phyloP scores from a whole-genome alignment of 169 alveolate genomes.

The Plasmodium chabaudi region DNA sequence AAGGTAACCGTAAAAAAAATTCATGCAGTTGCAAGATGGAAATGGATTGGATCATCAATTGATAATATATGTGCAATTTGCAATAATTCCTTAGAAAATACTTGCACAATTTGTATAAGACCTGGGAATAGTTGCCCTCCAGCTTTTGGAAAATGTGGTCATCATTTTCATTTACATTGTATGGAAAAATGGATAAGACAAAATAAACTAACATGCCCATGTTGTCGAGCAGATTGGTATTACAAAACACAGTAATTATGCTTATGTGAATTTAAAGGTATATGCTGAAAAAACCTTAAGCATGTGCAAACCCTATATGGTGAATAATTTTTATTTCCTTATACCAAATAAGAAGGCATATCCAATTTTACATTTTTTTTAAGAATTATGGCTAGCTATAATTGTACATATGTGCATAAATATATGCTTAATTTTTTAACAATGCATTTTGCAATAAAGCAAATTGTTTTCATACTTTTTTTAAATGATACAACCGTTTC shows the following conservation, averaged over 20 bases:
- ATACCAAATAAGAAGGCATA: too few species aligned
- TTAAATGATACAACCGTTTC: too few species aligned
- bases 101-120: slow-evolving; percentile 85
- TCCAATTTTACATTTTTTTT: too few species aligned
- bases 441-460: too few species aligned
- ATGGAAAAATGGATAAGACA: slow-evolving; percentile 85
- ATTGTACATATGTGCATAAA: too few species aligned
- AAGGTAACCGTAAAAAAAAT: slow-evolving; percentile 84
- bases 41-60: slow-evolving; percentile 83
- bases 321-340: too few species aligned
- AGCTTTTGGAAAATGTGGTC: slow-evolving; percentile 88
- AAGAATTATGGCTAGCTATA: too few species aligned
- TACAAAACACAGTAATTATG: slow-evolving; percentile 40
- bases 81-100: slow-evolving; percentile 84
- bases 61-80: slow-evolving; percentile 88
- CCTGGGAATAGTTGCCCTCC: slow-evolving; percentile 90
- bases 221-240: slow-evolving; percentile 75
- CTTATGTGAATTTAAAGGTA: background rate
- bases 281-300: too few species aligned
- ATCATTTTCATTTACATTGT: slow-evolving; percentile 87
- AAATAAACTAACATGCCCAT: slow-evolving; percentile 65
- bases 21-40: slow-evolving; percentile 87
- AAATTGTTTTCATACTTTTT: too few species aligned
- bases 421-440: too few species aligned
- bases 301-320: too few species aligned